These are phyloP conservation scores for Fusarium tupiense DNA, from an alignment of 2,329 filamentous ascomycete species.

Conservation along the genomic window DNA sequence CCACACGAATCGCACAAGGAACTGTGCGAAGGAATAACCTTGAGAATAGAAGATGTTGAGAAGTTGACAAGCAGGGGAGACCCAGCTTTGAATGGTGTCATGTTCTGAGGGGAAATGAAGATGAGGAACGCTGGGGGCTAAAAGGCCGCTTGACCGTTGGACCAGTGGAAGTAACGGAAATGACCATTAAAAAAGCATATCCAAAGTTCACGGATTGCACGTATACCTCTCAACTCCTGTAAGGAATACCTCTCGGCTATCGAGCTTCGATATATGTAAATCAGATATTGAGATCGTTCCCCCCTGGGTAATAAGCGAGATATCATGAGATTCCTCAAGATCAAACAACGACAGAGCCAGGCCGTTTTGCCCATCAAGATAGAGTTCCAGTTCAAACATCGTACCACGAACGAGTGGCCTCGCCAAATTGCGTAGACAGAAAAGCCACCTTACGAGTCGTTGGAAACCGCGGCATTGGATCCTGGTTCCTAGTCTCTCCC, in stretches of 20 bases:
- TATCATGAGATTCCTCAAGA: not conserved
- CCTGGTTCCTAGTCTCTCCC: slow-evolving; percentile 21
- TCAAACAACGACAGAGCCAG: not conserved
- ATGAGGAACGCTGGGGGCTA: not conserved
- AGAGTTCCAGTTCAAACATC: slow-evolving; percentile 14
- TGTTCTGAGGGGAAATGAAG: slow-evolving; percentile 4
- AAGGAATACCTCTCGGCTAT: not conserved
- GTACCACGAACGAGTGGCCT: slow-evolving; percentile 1
- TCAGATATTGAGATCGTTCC: not conserved
- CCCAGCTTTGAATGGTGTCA: slow-evolving; percentile 25
- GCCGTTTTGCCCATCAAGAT: slow-evolving; percentile 11
- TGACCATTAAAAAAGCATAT: not conserved
- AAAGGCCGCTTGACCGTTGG: not conserved
- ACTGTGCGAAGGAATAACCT: slow-evolving; percentile 4
- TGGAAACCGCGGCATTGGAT: slow-evolving; percentile 22
- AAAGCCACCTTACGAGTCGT: slow-evolving; percentile 13
- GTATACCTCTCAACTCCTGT: not conserved
- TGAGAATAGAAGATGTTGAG: not conserved
- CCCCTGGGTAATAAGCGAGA: not conserved
- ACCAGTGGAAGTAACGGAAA: not conserved
- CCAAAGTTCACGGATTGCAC: not conserved
- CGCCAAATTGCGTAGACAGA: not conserved
- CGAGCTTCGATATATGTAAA: not conserved
- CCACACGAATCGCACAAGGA: slow-evolving; percentile 4
- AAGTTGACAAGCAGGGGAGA: slow-evolving; percentile 40